Evolutionary conservation across 2,329 filamentous ascomycete genomes (phyloP).

Genomic region (Tolypocladium endophyticum): DNA sequence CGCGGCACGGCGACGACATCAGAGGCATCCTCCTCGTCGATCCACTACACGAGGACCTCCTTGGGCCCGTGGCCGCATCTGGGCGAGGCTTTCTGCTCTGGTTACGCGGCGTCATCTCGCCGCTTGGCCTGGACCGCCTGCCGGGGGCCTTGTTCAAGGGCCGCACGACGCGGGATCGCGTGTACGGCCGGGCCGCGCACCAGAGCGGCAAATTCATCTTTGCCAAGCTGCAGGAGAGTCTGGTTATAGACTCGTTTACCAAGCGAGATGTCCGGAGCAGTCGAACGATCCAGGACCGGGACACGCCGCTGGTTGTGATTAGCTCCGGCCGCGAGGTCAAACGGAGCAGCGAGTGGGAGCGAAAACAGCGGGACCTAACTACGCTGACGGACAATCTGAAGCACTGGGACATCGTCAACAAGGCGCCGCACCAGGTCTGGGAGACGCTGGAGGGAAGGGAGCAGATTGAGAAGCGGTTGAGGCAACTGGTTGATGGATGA

Average conservation of each 20-base stretch:
- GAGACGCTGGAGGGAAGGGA: slow-evolving; percentile 58
- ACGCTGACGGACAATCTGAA: slow-evolving; percentile 68
- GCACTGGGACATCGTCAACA: slow-evolving; percentile 77
- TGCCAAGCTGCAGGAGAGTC: slow-evolving; percentile 82
- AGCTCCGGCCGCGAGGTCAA: slow-evolving; percentile 68
- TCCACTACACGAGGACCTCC: slow-evolving; percentile 76
- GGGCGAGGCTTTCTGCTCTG: slow-evolving; percentile 74
- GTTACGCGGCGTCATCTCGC: slow-evolving; percentile 76
- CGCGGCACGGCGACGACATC: slow-evolving; percentile 65
- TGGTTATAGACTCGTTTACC: slow-evolving; percentile 77
- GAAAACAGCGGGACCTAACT: slow-evolving; percentile 76
- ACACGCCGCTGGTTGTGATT: slow-evolving; percentile 68
- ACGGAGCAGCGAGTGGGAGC: slow-evolving; percentile 62
- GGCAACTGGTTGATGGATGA: slow-evolving; percentile 45
- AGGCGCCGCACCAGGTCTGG: slow-evolving; percentile 85
- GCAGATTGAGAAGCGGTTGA: slow-evolving; percentile 69
- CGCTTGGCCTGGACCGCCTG: slow-evolving; percentile 73
- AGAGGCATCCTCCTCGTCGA: slow-evolving; percentile 78
- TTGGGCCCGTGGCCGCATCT: slow-evolving; percentile 55
- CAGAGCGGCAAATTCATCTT: slow-evolving; percentile 80
- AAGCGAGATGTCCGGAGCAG: slow-evolving; percentile 73
- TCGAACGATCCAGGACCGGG: slow-evolving; percentile 64
- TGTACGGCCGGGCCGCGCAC: slow-evolving; percentile 70
- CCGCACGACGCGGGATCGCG: slow-evolving; percentile 69
- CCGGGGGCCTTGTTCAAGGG: slow-evolving; percentile 73